Evolutionary conservation across 176 grass and related monocot genomes (phyloP), one percentile per base, ranked within the genome.

Genomic region (Aechmea fasciata): DNA sequence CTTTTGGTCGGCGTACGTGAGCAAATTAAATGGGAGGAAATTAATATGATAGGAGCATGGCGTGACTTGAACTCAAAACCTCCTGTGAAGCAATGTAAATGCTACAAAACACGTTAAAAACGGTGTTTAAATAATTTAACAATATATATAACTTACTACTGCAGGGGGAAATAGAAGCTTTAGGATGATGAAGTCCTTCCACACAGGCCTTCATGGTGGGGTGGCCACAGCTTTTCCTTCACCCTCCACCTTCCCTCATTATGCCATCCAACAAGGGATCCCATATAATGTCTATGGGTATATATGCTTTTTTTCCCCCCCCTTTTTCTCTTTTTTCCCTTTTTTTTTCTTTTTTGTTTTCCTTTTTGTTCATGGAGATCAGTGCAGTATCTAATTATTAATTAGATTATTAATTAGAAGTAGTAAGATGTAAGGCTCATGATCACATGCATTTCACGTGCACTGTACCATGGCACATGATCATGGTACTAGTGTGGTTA

Each of bases 261-360:
- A 99, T 90, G 74, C 89, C 79, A 82, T 93, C 63, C 86, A 85
- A 81, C 94, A 99, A 73, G 88, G 89, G 23, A 76, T 93, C 69
- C 94, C 94, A 80, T 97, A 87, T 79, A 84, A 93, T 78, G 87
- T 93, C 77, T 99, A 90, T 76, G 87, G 87, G 91, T 90, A 82
- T n/a, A n/a, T n/a, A n/a, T 72, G 41, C 63, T 11, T 25, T 61
- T 63, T 48, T 63, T 48, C 14, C 66, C 68, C 51, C 14, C 66
- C 68, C 51, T 11, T 51, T 69, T 28, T 18, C 67, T 64, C 64
- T 19, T 62, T 3, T 68, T 3, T 67, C 18, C 7, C n/a, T 29
- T 71, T 29, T 6, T 22, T 13, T 50, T 53, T 73, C 47, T 57
- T 71, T 57, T 62, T 67, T 49, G 50, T 62, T 67, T 61, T 52